These are phyloP conservation scores for Thalassiosira profunda DNA, from an alignment of 108 stramenopile species.

Conservation along the genomic window DNA sequence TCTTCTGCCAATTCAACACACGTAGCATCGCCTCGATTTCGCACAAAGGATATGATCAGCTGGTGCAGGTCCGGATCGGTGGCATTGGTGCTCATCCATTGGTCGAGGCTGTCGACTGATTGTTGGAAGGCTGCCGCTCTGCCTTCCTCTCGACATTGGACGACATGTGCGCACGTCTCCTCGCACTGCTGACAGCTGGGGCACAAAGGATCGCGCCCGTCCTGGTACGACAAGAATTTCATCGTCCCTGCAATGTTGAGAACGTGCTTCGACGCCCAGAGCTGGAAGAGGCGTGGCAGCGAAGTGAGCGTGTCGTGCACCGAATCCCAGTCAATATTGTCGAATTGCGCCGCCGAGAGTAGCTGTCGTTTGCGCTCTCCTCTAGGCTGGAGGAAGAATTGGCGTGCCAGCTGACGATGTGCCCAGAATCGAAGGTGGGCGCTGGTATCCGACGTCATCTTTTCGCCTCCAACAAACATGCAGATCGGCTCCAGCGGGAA, in stretches of 20 bases:
- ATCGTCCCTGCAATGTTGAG: conserved; percentile 7
- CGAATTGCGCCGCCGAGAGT: not conserved
- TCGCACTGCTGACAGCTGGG: not conserved
- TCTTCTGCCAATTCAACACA: not conserved
- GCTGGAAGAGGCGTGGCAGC: conserved; percentile 1
- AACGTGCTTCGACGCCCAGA: conserved; percentile 16
- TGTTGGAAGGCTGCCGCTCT: not conserved
- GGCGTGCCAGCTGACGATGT: not conserved
- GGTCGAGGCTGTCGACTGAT: not conserved
- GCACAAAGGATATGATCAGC: not conserved
- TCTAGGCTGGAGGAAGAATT: not conserved
- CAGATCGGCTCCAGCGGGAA: conserved; percentile 2
- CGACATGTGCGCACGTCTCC: conserved; percentile 7
- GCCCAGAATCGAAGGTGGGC: conserved; percentile 9
- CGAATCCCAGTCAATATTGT: not conserved
- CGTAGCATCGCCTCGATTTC: not conserved
- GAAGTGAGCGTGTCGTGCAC: not conserved
- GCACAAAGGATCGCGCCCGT: not conserved
- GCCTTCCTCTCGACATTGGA: not conserved
- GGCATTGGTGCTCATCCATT: not conserved
- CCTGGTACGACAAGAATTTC: not conserved
- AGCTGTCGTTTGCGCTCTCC: not conserved
- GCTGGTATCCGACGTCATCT: conserved; percentile 20
- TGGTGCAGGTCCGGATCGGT: not conserved
- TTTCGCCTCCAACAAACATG: conserved; percentile 8